Evolutionary conservation across 148 eudicot genomes (phyloP), one percentile per base, ranked within the genome.

Genomic region (Amaranthus palmeri): DNA sequence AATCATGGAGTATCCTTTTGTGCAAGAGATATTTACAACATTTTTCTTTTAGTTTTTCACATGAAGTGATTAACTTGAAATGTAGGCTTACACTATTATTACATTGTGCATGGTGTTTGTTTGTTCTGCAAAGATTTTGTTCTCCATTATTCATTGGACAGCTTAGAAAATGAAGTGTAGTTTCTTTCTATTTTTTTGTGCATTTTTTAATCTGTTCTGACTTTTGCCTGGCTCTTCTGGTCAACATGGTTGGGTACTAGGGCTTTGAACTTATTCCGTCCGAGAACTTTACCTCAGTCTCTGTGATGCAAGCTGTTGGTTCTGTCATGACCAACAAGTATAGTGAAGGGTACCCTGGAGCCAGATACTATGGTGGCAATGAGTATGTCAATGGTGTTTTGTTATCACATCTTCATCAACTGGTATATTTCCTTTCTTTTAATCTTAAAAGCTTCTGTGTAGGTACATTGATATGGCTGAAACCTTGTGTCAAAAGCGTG

Each of bases 251-350:
- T 50, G 63, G 11, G 15, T 72, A 47, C 40, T 68, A 95, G 99
- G 99, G 99, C 45, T 85, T 95, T 4, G 99, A 95, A 70, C 96
- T 95, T 72, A 95, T 95, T 51, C 99, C 99, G 17, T 95, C 97
- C 5, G 99, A 95, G 82, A 95, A 95, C 72, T 95, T 95, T 81
- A 92, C 97, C 65, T 92, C 99, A 7, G 78, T 88, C 68, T 95
- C 97, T 48, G 99, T 95, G 79, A 95, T 95, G 99, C 97, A 92
- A 95, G 99, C 99, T 50, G 99, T 95, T 80, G 99, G 99, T 14
- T 95, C 97, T 43, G 88, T 90, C 72, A 95, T 95, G 99, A 95
- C 99, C 65, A 95, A 95, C 86, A 95, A 92, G 72, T 95, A 95
- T 69, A 95, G 99, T 83, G 99, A 95, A 90, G 99, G 99, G 40